phyloP scores from a whole-genome alignment of 495 filamentous ascomycete genomes.

The Penicillium fimorum region DNA sequence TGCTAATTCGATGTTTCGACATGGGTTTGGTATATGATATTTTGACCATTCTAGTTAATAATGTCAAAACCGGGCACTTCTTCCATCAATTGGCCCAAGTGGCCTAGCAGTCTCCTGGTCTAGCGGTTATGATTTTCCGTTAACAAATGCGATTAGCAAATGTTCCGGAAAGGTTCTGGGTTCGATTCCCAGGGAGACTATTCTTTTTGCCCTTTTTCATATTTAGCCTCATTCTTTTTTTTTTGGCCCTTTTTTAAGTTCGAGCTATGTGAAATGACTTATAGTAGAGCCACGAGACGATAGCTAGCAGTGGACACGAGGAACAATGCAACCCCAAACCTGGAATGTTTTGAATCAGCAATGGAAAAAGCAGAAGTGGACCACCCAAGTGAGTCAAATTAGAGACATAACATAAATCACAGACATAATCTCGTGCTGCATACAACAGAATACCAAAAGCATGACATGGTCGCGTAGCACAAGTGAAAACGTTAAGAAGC shows the following conservation, averaged over 20 bases:
- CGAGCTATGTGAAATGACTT: not conserved
- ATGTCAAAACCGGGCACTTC: accelerated
- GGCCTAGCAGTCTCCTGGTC: constrained; percentile 10
- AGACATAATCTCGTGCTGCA: constrained; percentile 1
- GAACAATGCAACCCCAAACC: not conserved
- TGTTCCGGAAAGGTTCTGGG: constrained; percentile 25
- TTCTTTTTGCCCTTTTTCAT: constrained; percentile 17
- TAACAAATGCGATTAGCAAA: constrained; percentile 7
- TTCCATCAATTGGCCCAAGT: constrained; percentile 2
- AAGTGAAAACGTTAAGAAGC: not conserved
- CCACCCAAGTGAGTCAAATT: constrained; percentile 5
- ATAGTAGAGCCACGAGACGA: not conserved
- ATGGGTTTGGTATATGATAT: not conserved
- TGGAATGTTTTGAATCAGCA: not conserved
- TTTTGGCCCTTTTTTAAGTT: not conserved
- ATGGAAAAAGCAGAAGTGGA: not conserved
- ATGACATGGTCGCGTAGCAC: not conserved
- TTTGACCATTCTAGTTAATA: not conserved
- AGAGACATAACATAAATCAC: constrained; percentile 7
- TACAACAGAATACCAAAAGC: constrained; percentile 1
- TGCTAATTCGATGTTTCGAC: not conserved
- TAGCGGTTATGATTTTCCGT: constrained; percentile 18
- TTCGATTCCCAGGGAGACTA: constrained; percentile 25
- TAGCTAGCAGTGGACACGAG: not conserved
- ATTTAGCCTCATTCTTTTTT: not conserved